These are phyloP conservation scores for Sarocladium kiliense DNA, from an alignment of 2,329 filamentous ascomycete genomes.

Conservation along the genomic window DNA sequence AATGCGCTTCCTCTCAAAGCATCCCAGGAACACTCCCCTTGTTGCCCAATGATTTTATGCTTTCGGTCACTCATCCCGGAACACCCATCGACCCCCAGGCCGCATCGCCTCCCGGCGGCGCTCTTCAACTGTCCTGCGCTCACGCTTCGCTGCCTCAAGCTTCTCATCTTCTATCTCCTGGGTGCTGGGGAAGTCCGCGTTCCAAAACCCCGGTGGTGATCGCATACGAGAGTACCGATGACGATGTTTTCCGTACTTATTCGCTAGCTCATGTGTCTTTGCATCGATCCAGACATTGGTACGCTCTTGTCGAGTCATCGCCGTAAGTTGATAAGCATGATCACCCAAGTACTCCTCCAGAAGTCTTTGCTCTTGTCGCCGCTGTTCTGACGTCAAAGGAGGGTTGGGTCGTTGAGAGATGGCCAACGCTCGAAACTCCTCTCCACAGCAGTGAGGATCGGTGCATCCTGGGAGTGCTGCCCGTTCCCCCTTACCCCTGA, in stretches of 20 bases:
- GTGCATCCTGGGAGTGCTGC: constrained; percentile 70
- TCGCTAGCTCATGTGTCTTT: constrained; percentile 65
- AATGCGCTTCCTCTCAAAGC: background rate
- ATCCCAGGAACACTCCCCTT: background rate
- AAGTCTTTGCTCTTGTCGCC: constrained; percentile 40
- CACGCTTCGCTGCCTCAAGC: constrained; percentile 57
- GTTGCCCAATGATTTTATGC: background rate
- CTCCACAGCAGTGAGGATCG: constrained; percentile 71
- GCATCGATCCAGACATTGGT: constrained; percentile 69
- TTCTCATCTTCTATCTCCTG: constrained; percentile 69
- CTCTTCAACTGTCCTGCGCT: constrained; percentile 61
- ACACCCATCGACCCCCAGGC: constrained; percentile 70
- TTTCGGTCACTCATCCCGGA: constrained; percentile 64
- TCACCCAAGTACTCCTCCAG: constrained; percentile 55
- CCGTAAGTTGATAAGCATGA: constrained; percentile 51
- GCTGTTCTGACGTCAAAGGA: constrained; percentile 28
- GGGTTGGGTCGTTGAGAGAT: constrained; percentile 38
- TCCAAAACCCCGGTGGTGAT: constrained; percentile 87
- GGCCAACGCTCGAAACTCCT: constrained; percentile 63
- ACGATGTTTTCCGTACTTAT: constrained; percentile 72
- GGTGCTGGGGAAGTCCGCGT: constrained; percentile 81
- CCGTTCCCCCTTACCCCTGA: constrained; percentile 65
- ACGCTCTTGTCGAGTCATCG: constrained; percentile 56
- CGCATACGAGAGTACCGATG: constrained; percentile 64
- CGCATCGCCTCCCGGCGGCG: constrained; percentile 79